phyloP scores from a whole-genome alignment of 306 rosid species.

The Vigna trinervia region DNA sequence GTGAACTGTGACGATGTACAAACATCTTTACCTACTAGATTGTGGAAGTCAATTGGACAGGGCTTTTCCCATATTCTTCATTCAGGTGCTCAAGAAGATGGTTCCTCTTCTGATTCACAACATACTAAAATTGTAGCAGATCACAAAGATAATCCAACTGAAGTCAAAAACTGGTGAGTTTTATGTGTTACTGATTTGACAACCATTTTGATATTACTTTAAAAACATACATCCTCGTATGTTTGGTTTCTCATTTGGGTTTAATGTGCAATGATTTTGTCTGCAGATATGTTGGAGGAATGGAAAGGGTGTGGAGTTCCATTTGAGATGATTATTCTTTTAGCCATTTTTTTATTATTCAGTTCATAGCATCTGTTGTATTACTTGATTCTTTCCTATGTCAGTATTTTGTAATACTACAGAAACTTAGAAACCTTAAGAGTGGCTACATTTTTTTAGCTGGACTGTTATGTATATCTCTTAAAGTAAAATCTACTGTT shows the following conservation, averaged over 20 bases:
- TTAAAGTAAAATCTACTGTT: slow-evolving; percentile 2
- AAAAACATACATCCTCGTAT: slow-evolving; percentile 3
- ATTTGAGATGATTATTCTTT: slow-evolving; percentile 35
- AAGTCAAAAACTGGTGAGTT: slow-evolving; percentile 52
- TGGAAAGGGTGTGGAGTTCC: slow-evolving; percentile 34
- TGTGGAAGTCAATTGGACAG: slow-evolving; percentile 80
- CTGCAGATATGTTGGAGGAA: slow-evolving; percentile 40
- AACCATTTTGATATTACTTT: neutral
- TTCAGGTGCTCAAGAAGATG: slow-evolving; percentile 68
- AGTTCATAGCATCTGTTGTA: neutral
- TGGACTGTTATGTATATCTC: slow-evolving; percentile 33
- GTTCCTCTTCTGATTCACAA: slow-evolving; percentile 47
- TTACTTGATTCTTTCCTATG: slow-evolving; percentile 23
- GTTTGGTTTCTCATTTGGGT: slow-evolving; percentile 18
- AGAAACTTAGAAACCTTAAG: slow-evolving; percentile 18
- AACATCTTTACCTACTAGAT: slow-evolving; percentile 62
- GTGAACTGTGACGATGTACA: slow-evolving; percentile 43
- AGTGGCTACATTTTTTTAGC: slow-evolving; percentile 31
- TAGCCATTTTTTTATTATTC: slow-evolving; percentile 22
- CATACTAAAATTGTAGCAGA: slow-evolving; percentile 46
- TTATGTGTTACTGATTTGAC: neutral
- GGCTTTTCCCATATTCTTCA: slow-evolving; percentile 70
- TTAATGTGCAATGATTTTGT: slow-evolving; percentile 5
- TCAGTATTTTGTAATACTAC: neutral
- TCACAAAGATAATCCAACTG: slow-evolving; percentile 42